These are phyloP conservation scores for Botryotinia globosa DNA, from an alignment of 2,329 filamentous ascomycete genomes.

Conservation along the genomic window DNA sequence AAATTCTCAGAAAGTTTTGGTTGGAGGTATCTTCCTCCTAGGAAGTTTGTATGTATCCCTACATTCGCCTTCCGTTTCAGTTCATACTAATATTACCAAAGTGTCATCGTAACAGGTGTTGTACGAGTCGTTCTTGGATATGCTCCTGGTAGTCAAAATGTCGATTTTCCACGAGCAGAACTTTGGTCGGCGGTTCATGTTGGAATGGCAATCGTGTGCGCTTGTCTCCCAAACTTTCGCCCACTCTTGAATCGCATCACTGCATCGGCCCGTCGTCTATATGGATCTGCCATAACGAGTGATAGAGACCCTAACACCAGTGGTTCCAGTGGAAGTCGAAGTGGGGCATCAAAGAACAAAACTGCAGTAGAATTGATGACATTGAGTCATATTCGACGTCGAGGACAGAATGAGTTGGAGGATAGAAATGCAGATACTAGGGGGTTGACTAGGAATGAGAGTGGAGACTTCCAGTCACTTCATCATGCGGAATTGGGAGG, in stretches of 20 bases:
- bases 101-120: conserved; percentile 22
- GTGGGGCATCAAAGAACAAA: conserved; percentile 10
- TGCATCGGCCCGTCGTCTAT: conserved; percentile 9
- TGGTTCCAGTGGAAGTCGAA: conserved; percentile 3
- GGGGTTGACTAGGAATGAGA: conserved; percentile 7
- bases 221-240: conserved; percentile 23
- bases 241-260: conserved; percentile 20
- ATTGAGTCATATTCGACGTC: background rate
- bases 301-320: background rate
- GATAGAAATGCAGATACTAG: conserved; percentile 13
- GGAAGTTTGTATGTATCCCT: conserved; percentile 18
- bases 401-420: background rate
- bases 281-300: conserved; percentile 11
- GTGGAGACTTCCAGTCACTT: conserved; percentile 1
- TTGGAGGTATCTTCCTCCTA: conserved; percentile 14
- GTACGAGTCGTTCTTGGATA: conserved; percentile 22
- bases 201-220: conserved; percentile 24
- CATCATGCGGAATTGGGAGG: background rate
- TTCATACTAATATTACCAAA: conserved; percentile 7
- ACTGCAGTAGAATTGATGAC: background rate
- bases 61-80: background rate
- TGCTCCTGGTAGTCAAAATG: conserved; percentile 21
- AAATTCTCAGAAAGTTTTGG: conserved; percentile 13
- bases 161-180: conserved; percentile 22
- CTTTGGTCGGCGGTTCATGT: conserved; percentile 24